phyloP scores from a whole-genome alignment of 2,329 filamentous ascomycete species.

The Sporothrix pallida region DNA sequence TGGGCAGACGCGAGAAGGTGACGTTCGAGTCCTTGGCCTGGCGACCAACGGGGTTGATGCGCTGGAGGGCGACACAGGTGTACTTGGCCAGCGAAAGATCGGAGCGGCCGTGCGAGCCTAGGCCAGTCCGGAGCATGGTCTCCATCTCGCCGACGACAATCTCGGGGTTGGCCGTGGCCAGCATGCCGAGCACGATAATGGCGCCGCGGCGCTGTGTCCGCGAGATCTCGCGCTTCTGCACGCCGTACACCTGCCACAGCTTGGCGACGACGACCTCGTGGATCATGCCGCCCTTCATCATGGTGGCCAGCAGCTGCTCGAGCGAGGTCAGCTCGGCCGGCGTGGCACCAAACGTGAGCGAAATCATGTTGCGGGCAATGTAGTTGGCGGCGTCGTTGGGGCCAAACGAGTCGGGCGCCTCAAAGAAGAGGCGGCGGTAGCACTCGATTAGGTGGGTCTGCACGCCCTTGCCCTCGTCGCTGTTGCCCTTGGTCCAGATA shows the following conservation, averaged over 20 bases:
- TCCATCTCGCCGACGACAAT: conserved; percentile 96
- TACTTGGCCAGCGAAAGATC: conserved; percentile 92
- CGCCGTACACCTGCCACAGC: conserved; percentile 96
- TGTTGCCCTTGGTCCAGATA: conserved; percentile 99
- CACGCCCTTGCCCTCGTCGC: conserved; percentile 97
- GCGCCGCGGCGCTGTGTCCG: conserved; percentile 86
- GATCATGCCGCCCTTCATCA: conserved; percentile 94
- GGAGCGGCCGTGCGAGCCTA: conserved; percentile 77
- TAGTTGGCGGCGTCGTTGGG: conserved; percentile 93
- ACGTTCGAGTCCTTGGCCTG: conserved; percentile 74
- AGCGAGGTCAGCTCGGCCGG: conserved; percentile 93
- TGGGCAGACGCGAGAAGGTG: conserved; percentile 79
- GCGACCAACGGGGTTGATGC: conserved; percentile 86
- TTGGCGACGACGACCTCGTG: conserved; percentile 86
- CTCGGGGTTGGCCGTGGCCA: conserved; percentile 88
- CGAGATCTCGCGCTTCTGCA: conserved; percentile 92
- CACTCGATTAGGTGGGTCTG: conserved; percentile 96
- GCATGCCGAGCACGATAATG: conserved; percentile 96
- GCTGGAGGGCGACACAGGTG: conserved; percentile 88
- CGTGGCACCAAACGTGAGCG: conserved; percentile 92
- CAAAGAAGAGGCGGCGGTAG: conserved; percentile 94
- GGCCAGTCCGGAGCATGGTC: conserved; percentile 86
- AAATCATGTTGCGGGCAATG: conserved; percentile 98
- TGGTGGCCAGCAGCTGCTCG: conserved; percentile 91
- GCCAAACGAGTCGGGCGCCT: conserved; percentile 86